Base-by-base conservation (phyloP, 305 asterid species). In the Solanum hybrid region DNA sequence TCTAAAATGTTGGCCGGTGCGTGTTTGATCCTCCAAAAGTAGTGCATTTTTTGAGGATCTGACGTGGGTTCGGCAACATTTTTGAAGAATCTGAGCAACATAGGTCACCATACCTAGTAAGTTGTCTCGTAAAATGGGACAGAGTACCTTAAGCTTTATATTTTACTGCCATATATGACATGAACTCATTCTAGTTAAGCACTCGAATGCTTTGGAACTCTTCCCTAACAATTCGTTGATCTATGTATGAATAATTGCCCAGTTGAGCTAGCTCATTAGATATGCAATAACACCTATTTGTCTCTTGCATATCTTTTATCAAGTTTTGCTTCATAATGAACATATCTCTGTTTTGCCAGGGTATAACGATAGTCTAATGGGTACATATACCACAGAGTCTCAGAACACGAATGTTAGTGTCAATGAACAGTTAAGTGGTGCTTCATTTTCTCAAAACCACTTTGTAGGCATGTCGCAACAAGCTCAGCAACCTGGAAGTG, bases 401-500 rank as follows among this genome's bases (percentile, higher is more conserved):
- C 77, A 46, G 86, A 76, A 75, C 29, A 24, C 40, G 8, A 77
- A 86, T 86, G 61, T 61, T 10, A 86, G 80, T 37, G 46, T 76
- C 39, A 29, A 61, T 57, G 77, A 69, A 35, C 91, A 90, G 36
- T 90, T 86, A 35, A 69, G 73, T 67, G 91, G 40, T 51, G 78
- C 86, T 86, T 39, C 87, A 4, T 86, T 76, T 75, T 73, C 42
- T 85, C 91, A 51, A 33, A 84, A 75, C 80, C 89, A 75, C 39
- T 46, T 85, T 29, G 76, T 82, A 34, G 84, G 91, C 51, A 42
- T 61, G 34, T 77, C 87, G 14, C 88, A 76, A 86, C 89, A 71
- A 86, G n/a, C 80, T 71, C 89, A 86, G 75, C 80, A 82, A 51
- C 64, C 87, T 39, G 73, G 74, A 57, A 90, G 79, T 78, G 86